Evolutionary conservation across 208 protist genomes (phyloP).

Genomic region (Trypanosoma congolense): DNA sequence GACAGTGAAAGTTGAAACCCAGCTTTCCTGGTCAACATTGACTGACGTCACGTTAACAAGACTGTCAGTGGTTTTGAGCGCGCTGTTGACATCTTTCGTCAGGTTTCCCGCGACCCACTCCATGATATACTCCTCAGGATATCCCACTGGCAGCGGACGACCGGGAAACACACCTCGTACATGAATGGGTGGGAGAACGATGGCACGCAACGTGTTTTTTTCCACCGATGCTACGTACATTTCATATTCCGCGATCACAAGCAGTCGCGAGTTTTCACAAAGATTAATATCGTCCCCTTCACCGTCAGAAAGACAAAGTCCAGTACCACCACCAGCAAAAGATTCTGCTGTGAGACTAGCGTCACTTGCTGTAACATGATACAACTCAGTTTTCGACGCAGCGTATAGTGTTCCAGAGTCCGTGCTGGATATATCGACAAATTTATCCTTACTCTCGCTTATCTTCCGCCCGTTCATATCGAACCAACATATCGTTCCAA

Average conservation of each 20-base stretch:
- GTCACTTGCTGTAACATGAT: constrained; percentile 19
- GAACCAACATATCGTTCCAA: constrained; percentile 5
- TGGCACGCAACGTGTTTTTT: constrained; percentile 26
- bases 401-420: constrained; percentile 14
- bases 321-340: constrained; percentile 16
- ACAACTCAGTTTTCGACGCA: constrained; percentile 18
- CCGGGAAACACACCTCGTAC: constrained; percentile 20
- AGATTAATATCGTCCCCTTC: constrained; percentile 33
- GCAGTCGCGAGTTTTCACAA: constrained; percentile 35
- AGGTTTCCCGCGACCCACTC: constrained; percentile 24
- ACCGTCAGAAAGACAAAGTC: background rate
- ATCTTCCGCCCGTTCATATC: background rate
- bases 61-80: constrained; percentile 19
- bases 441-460: background rate
- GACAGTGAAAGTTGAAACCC: constrained; percentile 35
- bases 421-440: constrained; percentile 4
- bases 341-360: constrained; percentile 15
- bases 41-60: constrained; percentile 17
- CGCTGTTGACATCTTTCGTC: constrained; percentile 22
- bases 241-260: constrained; percentile 28
- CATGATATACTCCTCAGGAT: constrained; percentile 18
- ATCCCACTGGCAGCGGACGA: constrained; percentile 44
- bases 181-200: constrained; percentile 30
- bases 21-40: constrained; percentile 25
- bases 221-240: constrained; percentile 41